Evolutionary conservation across 2,329 filamentous ascomycete genomes (phyloP), one percentile per base, ranked within the genome.

Genomic region (Hypocreales sp.): DNA sequence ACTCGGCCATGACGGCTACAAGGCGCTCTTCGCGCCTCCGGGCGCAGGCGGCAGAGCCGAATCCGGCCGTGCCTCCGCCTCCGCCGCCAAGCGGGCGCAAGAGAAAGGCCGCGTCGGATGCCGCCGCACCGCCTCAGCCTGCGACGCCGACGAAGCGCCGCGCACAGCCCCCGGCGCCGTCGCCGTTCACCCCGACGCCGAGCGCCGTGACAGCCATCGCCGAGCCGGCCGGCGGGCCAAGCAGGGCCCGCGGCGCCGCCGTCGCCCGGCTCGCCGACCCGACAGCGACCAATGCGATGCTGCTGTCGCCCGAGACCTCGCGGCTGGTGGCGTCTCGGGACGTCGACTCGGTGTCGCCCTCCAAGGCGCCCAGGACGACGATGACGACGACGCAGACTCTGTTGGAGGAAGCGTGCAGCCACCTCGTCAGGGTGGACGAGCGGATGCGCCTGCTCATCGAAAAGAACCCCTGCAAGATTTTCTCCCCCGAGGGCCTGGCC

Each of bases 401-500:
- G 11, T 64, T 95, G 3, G 64, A 79, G 22, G 67, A 83, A 42
- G 87, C 83, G 4, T 71, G 76, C 36, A 68, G 67, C 7, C 77
- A 92, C 51, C 60, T 95, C 6, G 64, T 86, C 38, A 61, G 60
- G 11, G 65, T 79, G 5, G 86, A 94, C 40, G 59, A 73, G 8
- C 74, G 74, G 20, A 67, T 94, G 46, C 67, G 71, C 40, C 60
- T 67, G 0, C 51, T 93, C 12, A 71, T 94, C 26, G 73, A 80
- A 31, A 68, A 71, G 31, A 67, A 92, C 44, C 69, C 68, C 34
- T 95, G 87, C 51, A 65, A 63, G 29, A 56, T 90, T 11, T 95
- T 95, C 54, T 79, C 75, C 2, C 68, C 82, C 0, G 75, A 79
- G 35, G 83, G 84, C 0, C 57, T 95, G n/a, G 71, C 76, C 16